Percentiles rank a stretch among this genome's conserved stretches.
phyloP scores from a whole-genome alignment of 306 rosid species.

The Acmispon strigosus region DNA sequence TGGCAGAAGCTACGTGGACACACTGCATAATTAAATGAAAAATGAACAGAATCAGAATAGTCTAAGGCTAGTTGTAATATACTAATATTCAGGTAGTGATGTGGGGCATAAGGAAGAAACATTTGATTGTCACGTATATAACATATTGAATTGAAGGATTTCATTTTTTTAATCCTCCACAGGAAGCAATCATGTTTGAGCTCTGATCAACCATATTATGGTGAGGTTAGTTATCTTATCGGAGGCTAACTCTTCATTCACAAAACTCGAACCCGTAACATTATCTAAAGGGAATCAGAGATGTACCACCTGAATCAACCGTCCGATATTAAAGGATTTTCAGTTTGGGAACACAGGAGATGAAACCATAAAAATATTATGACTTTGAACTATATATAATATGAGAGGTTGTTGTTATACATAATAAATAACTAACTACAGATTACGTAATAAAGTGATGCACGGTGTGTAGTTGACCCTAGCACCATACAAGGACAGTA shows the following conservation, averaged over 20 bases:
- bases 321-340: neutral
- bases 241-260: too few relatives aligned
- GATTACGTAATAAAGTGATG: constrained; percentile 18
- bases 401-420: neutral
- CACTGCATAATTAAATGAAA: neutral
- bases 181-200: too few relatives aligned
- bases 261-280: too few relatives aligned
- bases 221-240: too few relatives aligned
- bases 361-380: neutral
- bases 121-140: neutral
- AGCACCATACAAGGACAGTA: constrained; percentile 22
- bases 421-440: constrained; percentile 10
- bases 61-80: neutral
- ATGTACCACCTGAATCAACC: too few relatives aligned
- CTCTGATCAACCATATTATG: too few relatives aligned
- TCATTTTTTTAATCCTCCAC: neutral
- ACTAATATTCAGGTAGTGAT: constrained; percentile 1
- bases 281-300: too few relatives aligned
- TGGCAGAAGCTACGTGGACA: neutral
- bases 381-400: neutral
- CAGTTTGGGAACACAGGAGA: neutral
- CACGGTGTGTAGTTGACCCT: constrained; percentile 33
- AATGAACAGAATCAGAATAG: neutral
- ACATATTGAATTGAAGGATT: neutral
- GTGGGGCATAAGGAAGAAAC: neutral